Conservation (phyloP, 768 basidiomycete genomes). For the Panellus pusillus region DNA sequence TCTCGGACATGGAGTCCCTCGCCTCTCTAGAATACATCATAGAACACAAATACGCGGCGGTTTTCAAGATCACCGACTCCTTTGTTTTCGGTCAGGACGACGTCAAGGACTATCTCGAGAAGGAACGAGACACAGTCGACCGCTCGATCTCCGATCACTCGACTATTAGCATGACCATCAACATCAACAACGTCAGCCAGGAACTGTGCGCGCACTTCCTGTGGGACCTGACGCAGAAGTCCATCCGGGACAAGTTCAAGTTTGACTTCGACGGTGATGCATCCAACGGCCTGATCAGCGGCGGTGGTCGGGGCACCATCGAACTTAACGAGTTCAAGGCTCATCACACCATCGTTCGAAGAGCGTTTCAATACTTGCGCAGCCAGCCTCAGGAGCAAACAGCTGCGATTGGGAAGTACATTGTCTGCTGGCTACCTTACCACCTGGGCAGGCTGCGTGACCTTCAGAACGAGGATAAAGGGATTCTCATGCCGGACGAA, state of each 20-base stretch:
- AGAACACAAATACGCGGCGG: neutral
- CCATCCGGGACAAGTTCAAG: conserved; percentile 1
- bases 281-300: neutral
- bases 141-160: neutral
- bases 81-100: neutral
- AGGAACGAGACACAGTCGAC: neutral
- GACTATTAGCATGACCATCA: conserved; percentile 23
- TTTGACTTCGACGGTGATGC: neutral
- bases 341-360: neutral
- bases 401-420: neutral
- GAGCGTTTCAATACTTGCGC: neutral
- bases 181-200: conserved; percentile 1
- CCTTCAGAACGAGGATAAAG: neutral
- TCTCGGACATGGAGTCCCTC: neutral
- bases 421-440: conserved; percentile 1
- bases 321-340: neutral
- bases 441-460: neutral
- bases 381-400: neutral
- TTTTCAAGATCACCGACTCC: neutral
- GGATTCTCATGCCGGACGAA: neutral
- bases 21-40: neutral
- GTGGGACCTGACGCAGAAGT: neutral
- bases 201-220: neutral
- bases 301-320: neutral
- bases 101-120: neutral